Evolutionary conservation across 129 eudicot genomes (phyloP), one percentile per base, ranked within the genome.

Genomic region (Scalesia atractyloides): DNA sequence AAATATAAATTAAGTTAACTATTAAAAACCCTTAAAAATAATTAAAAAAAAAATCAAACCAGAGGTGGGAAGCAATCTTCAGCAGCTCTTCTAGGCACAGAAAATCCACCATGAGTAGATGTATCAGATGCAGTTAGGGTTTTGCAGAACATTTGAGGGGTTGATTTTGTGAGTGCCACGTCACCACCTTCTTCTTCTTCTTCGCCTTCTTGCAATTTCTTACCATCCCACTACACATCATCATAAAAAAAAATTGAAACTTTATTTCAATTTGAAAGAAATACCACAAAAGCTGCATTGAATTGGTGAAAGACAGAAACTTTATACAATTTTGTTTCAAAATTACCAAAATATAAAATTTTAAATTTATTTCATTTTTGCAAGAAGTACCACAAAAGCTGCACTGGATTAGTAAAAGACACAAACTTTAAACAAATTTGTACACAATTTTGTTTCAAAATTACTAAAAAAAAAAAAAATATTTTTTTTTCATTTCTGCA

Each of bases 71-170:
- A 87, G 69, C 95, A 91, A 43, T 85, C 97, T 83, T 85, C 91
- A 5, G 91, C 90, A 70, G 95, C 87, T 70, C 97, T 83, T 7
- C 97, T 85, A 59, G 97, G 97, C 63, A 91, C 97, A 19, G 97
- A 91, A 72, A 91, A 91, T 80, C 97, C 97, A 63, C 97, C 97
- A 68, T 91, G 97, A 19, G 97, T 91, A 75, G 95, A 88, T 62
- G 97, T 91, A 73, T 91, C 97, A 57, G 97, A 91, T 72, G 97
- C 97, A 33, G 97, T 91, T 48, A 88, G 83, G 33, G 96, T 90
- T 71, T 90, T 90, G 84, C 96, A 90, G 69, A 90, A 90, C 96
- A 90, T 90, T 75, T 90, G 96, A 64, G 96, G 86, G 59, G 96
- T 87, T 61, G 88, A 68, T 81, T 85, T 90, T 13, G 71, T 72